phyloP scores from a whole-genome alignment of 1,139 yeast genomes.

The Protomyces arabidopsidicola region DNA sequence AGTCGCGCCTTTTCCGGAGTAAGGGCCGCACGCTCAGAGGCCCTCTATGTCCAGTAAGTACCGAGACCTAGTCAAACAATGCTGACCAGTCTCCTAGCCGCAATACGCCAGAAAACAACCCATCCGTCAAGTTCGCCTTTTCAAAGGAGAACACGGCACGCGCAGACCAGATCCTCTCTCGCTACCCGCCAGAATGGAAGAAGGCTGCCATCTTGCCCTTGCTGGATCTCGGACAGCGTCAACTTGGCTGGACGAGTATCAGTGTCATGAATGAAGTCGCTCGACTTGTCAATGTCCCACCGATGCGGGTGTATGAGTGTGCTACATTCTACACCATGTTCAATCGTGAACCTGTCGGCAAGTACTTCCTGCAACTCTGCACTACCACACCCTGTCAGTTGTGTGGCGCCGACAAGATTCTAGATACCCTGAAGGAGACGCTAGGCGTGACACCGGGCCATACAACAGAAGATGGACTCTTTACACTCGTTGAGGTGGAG shows the following conservation, averaged over 20 bases:
- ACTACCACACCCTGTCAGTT: conserved; percentile 89
- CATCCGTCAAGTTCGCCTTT: conserved; percentile 68
- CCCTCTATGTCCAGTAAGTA: conserved; percentile 10
- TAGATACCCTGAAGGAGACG: conserved; percentile 61
- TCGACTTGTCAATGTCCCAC: conserved; percentile 79
- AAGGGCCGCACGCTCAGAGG: conserved; percentile 11
- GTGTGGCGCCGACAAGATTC: conserved; percentile 73
- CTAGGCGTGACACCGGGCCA: conserved; percentile 70
- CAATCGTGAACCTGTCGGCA: conserved; percentile 83
- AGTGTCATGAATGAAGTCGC: conserved; percentile 93
- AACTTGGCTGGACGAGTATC: conserved; percentile 79
- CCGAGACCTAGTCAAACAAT: neutral
- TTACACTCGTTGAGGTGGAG: conserved; percentile 83
- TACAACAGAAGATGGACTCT: conserved; percentile 69
- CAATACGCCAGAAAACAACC: conserved; percentile 64
- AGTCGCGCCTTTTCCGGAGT: conserved; percentile 1
- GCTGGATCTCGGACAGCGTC: conserved; percentile 83
- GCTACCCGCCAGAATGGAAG: conserved; percentile 68
- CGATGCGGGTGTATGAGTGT: conserved; percentile 91
- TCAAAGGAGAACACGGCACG: conserved; percentile 60
- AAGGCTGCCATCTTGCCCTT: conserved; percentile 87
- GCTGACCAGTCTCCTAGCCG: conserved; percentile 45
- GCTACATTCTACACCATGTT: conserved; percentile 93
- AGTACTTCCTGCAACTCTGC: conserved; percentile 77
- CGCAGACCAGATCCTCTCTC: conserved; percentile 59